These are phyloP conservation scores for Cajanus cajan DNA, from an alignment of 306 rosid species.

Conservation along the genomic window DNA sequence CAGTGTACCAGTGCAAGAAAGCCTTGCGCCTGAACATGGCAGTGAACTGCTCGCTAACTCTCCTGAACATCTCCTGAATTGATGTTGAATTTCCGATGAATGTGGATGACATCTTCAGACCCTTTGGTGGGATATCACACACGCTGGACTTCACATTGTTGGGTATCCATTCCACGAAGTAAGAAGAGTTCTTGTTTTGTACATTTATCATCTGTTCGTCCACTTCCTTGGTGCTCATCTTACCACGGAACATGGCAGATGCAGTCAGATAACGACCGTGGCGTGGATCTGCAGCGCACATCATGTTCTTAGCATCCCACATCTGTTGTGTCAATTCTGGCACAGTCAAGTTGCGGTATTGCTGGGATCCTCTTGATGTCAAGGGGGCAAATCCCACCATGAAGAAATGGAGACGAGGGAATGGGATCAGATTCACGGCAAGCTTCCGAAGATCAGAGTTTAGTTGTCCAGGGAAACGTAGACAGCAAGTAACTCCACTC, in stretches of 20 bases:
- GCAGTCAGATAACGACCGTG: slow-evolving; percentile 86
- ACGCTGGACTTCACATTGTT: slow-evolving; percentile 86
- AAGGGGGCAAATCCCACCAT: slow-evolving; percentile 94
- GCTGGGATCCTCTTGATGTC: slow-evolving; percentile 90
- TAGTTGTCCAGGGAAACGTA: slow-evolving; percentile 86
- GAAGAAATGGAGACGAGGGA: slow-evolving; percentile 87
- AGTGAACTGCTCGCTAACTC: slow-evolving; percentile 92
- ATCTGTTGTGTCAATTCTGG: slow-evolving; percentile 57
- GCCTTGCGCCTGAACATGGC: slow-evolving; percentile 87
- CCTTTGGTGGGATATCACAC: slow-evolving; percentile 84
- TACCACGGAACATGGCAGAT: slow-evolving; percentile 88
- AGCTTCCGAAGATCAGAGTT: slow-evolving; percentile 68
- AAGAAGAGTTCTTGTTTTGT: slow-evolving; percentile 86
- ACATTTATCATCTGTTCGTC: slow-evolving; percentile 87
- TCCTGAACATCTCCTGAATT: slow-evolving; percentile 87
- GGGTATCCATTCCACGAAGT: slow-evolving; percentile 88
- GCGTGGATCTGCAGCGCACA: slow-evolving; percentile 94
- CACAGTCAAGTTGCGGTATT: slow-evolving; percentile 64
- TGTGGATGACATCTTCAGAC: slow-evolving; percentile 73
- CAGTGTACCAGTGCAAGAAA: slow-evolving; percentile 82
- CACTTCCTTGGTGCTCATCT: slow-evolving; percentile 91
- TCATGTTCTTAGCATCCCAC: slow-evolving; percentile 65
- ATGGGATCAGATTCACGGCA: slow-evolving; percentile 82
- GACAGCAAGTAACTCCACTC: slow-evolving; percentile 90
- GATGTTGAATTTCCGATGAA: slow-evolving; percentile 81